A percentile compares a stretch with the other conserved stretches of the same genome.
These are phyloP conservation scores for Coniochaeta prunicola DNA, from an alignment of 2,329 filamentous ascomycete species.

Conservation along the genomic window DNA sequence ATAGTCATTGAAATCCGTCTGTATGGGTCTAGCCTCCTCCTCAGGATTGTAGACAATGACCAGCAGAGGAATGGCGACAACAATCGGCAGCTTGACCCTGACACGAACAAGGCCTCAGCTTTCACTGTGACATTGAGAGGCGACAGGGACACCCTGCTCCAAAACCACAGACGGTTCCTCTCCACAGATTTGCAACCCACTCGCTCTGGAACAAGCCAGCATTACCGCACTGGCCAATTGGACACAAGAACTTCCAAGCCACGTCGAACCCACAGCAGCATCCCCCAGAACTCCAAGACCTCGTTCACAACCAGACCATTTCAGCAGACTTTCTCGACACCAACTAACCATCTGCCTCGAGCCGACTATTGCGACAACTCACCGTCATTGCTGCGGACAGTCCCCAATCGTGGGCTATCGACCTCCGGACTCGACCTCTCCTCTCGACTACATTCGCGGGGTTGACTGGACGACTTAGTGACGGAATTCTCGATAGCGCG, in stretches of 20 bases:
- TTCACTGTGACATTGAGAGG: neutral
- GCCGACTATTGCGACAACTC: neutral
- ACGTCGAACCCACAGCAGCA: neutral
- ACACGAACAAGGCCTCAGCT: neutral
- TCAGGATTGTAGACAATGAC: no score
- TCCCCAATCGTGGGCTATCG: neutral
- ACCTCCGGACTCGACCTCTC: neutral
- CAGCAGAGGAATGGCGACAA: neutral
- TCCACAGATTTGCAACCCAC: conserved; percentile 2
- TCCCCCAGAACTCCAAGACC: neutral
- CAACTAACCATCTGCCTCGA: neutral
- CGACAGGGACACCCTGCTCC: neutral
- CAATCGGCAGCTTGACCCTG: neutral
- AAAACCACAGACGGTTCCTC: neutral
- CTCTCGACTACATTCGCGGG: neutral
- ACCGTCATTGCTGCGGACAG: neutral
- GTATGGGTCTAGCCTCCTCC: no score
- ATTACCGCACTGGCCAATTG: neutral
- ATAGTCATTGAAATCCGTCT: neutral
- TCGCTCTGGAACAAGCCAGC: neutral
- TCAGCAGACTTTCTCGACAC: neutral
- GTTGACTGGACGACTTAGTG: neutral
- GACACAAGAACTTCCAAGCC: neutral
- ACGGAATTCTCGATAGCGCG: neutral
- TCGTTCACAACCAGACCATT: neutral